Base-by-base conservation (phyloP, 345 rosid genomes). In the Euphorbia lathyris region DNA sequence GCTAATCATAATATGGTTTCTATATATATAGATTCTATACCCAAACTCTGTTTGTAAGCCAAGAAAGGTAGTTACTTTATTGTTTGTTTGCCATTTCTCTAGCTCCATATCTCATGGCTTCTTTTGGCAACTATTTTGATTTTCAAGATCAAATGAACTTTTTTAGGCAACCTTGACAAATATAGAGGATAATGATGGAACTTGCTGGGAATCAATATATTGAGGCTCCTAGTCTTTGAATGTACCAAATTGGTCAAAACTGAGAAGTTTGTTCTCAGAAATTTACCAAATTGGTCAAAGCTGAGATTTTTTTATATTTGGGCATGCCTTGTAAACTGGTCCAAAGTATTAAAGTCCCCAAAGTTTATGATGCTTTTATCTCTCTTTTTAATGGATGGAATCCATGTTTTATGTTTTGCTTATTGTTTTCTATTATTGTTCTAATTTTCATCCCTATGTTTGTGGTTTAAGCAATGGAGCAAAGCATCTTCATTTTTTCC, bases 41-140 rank as follows among this genome's bases (percentile, higher is more conserved):
- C 19, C 29, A 22, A 17, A 20, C 45, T 62, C 2, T 22, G 27
- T 62, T 14, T 22, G 13, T 16, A 17, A 16, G 27, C 58, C 36
- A 66, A 66, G 27, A 40, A 12, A 36, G 62, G 51, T 36, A 53
- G 30, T 67, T 67, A 20, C 25, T n/a, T n/a, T n/a, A n/a, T n/a
- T n/a, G n/a, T n/a, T 29, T 51, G 11, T 47, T 65, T 26, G 8
- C 19, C 55, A 25, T 65, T 65, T 23, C 17, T 51, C 1, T 51
- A 2, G n/a, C n/a, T n/a, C n/a, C n/a, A n/a, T n/a, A n/a, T n/a
- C n/a, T n/a, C n/a, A n/a, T n/a, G 9, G 1, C 45, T 40, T 7
- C 45, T 40, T 40, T 40, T 40, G 45, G 45, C 45, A 2, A 2
- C 3, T 32, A 32, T 32, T 2, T 32, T 32, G 36, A 2, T 40